These are phyloP conservation scores for Lupinus albus DNA, from an alignment of 306 rosid genomes.

Conservation along the genomic window DNA sequence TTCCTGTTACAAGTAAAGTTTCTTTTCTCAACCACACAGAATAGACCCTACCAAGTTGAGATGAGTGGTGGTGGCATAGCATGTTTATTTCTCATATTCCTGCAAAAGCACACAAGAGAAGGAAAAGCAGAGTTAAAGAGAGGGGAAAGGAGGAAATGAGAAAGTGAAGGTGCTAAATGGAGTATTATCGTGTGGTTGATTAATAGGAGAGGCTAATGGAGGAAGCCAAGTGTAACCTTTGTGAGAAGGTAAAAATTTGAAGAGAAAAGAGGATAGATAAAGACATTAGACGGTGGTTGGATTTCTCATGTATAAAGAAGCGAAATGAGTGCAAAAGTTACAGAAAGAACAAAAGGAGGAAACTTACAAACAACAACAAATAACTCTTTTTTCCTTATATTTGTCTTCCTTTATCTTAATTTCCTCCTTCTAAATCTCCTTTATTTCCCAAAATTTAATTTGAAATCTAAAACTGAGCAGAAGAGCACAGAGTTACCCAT, in stretches of 20 bases:
- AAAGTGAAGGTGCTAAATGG: constrained; percentile 61
- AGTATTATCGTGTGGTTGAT: constrained; percentile 87
- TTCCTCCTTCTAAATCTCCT: constrained; percentile 1
- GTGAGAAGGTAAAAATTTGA: not conserved
- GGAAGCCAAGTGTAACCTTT: constrained; percentile 48
- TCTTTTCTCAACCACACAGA: constrained; percentile 82
- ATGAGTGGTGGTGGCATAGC: constrained; percentile 46
- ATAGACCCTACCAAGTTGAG: constrained; percentile 66
- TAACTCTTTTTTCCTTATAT: not conserved
- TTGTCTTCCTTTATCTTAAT: not conserved
- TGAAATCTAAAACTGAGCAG: constrained; percentile 42
- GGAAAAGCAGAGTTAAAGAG: constrained; percentile 52
- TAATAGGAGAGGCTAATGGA: constrained; percentile 51
- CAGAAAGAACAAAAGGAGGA: constrained; percentile 46
- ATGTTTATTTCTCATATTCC: constrained; percentile 66
- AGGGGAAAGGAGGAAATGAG: constrained; percentile 36
- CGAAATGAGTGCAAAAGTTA: constrained; percentile 43
- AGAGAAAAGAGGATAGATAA: constrained; percentile 20
- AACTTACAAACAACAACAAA: constrained; percentile 36
- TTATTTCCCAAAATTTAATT: constrained; percentile 46
- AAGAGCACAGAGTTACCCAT: constrained; percentile 55
- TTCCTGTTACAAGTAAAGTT: constrained; percentile 61
- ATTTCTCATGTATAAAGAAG: constrained; percentile 52
- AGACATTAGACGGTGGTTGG: constrained; percentile 54
- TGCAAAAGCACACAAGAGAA: constrained; percentile 63